Conservation (phyloP, 805 yeast species). For the Candida anglica region DNA sequence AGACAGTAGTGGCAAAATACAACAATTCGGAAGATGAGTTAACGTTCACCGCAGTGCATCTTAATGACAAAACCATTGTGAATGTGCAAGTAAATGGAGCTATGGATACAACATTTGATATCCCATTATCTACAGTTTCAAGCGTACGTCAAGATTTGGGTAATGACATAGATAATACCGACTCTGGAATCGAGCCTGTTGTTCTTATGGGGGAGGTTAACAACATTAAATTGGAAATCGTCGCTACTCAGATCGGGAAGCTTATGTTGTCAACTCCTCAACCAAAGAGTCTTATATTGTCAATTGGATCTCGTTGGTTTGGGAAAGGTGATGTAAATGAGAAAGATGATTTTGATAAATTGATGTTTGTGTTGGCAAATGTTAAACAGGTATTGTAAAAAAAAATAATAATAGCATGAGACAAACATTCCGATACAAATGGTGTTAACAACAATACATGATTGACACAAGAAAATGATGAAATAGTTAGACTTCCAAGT, state of each 20-base stretch:
- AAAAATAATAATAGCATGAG: conserved; percentile 1
- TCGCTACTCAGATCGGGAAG: conserved; percentile 48
- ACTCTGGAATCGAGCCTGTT: conserved; percentile 39
- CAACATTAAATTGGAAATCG: conserved; percentile 44
- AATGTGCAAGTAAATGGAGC: conserved; percentile 40
- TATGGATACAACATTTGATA: conserved; percentile 48
- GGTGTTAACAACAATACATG: too few species aligned
- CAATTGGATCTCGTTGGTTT: conserved; percentile 47
- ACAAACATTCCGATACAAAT: too few species aligned
- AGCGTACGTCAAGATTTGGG: conserved; percentile 2
- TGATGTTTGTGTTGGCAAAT: conserved; percentile 39
- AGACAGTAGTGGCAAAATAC: conserved; percentile 6
- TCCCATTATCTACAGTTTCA: conserved; percentile 22
- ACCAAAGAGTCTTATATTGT: conserved; percentile 38
- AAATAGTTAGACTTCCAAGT: too few species aligned
- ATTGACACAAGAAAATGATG: too few species aligned
- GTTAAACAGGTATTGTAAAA: conserved; percentile 12
- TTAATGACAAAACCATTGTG: conserved; percentile 35
- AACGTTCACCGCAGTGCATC: conserved; percentile 27
- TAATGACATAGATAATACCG: conserved; percentile 11
- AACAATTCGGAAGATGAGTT: conserved; percentile 10
- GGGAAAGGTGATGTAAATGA: conserved; percentile 25
- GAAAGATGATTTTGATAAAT: conserved; percentile 40
- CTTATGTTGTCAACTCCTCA: conserved; percentile 24
- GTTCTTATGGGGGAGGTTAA: conserved; percentile 45